Evolutionary conservation across 352 stramenopile genomes (phyloP).

Genomic region (Phytopythium chamaehyphon): DNA sequence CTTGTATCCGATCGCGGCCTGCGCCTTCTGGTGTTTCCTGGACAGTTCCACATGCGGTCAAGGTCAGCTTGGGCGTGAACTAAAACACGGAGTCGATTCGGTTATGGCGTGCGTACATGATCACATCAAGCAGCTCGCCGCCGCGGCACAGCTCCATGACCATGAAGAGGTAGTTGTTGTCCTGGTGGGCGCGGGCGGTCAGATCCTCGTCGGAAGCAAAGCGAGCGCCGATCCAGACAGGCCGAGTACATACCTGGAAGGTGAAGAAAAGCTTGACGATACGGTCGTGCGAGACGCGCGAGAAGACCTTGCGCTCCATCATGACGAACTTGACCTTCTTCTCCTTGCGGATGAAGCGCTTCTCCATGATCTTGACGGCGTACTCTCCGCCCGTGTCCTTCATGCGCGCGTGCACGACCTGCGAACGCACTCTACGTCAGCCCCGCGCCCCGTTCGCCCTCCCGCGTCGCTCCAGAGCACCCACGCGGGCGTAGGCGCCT

Average conservation of each 20-base stretch:
- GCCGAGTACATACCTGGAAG: conserved; percentile 60
- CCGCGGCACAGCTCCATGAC: conserved; percentile 88
- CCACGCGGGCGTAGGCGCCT: conserved; percentile 78
- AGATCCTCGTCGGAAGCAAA: too few relatives aligned
- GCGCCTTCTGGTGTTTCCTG: conserved; percentile 76
- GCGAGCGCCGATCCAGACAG: conserved; percentile 7
- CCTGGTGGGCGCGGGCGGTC: conserved; percentile 13
- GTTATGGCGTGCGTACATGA: conserved; percentile 50
- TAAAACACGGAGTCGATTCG: conserved; percentile 6
- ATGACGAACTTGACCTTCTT: conserved; percentile 92
- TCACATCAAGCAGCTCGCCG: conserved; percentile 83
- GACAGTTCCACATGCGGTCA: background rate
- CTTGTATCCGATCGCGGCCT: conserved; percentile 45
- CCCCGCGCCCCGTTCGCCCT: background rate
- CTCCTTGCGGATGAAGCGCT: conserved; percentile 88
- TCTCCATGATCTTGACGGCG: conserved; percentile 92
- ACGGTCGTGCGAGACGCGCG: conserved; percentile 82
- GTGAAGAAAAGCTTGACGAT: conserved; percentile 90
- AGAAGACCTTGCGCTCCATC: conserved; percentile 91
- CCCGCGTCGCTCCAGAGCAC: conserved; percentile 7
- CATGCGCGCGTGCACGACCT: conserved; percentile 87
- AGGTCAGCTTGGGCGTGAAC: background rate
- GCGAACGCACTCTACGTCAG: background rate
- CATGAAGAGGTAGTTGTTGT: conserved; percentile 89
- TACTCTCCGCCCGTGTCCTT: conserved; percentile 86